A percentile compares a stretch with the other conserved stretches of the same genome.
Evolutionary conservation across 1,139 yeast genomes (phyloP).

Genomic region (Candida anutae): DNA sequence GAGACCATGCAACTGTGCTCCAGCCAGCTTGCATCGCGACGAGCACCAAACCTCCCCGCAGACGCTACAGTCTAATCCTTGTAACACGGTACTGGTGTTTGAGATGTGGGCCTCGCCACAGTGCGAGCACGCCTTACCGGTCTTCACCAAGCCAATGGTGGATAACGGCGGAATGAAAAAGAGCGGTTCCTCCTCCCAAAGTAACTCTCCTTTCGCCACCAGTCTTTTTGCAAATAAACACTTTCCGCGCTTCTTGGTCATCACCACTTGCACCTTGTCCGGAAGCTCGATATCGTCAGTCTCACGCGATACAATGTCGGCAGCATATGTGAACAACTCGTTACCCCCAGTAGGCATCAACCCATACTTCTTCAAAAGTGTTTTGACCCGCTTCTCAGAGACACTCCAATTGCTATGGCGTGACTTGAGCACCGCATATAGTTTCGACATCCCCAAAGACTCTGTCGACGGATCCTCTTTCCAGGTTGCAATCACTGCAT

Average conservation of each 20-base stretch:
- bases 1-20: conserved; percentile 45
- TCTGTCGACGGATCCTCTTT: conserved; percentile 60
- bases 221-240: conserved; percentile 38
- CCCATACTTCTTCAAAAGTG: conserved; percentile 48
- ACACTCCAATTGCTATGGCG: conserved; percentile 56
- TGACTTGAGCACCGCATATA: conserved; percentile 44
- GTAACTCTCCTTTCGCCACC: conserved; percentile 41
- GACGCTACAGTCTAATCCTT: conserved; percentile 59
- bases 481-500: conserved; percentile 59
- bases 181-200: conserved; percentile 60
- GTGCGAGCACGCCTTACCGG: conserved; percentile 69
- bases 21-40: conserved; percentile 46
- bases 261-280: conserved; percentile 30
- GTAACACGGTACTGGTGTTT: conserved; percentile 22
- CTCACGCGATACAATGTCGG: conserved; percentile 44
- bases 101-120: conserved; percentile 53
- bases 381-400: conserved; percentile 50
- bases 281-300: conserved; percentile 49
- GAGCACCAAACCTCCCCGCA: conserved; percentile 75
- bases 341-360: conserved; percentile 27
- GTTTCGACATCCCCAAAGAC: conserved; percentile 45
- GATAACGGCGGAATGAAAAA: conserved; percentile 70
- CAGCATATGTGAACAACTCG: conserved; percentile 41
- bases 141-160: conserved; percentile 49
- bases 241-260: conserved; percentile 42